Base-by-base conservation (phyloP, 345 rosid genomes). In the Linum trigynum region DNA sequence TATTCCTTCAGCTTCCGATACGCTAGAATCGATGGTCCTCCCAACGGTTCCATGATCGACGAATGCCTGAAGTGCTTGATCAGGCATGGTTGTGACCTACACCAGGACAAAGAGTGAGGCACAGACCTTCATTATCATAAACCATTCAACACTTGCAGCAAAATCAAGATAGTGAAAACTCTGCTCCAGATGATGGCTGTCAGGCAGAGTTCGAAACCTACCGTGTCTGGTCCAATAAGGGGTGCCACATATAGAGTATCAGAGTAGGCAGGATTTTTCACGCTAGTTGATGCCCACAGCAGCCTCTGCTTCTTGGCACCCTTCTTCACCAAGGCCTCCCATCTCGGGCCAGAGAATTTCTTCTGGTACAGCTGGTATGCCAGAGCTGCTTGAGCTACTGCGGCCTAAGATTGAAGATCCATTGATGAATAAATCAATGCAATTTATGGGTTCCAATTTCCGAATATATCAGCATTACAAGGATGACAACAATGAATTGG, bases 1-100 rank as follows among this genome's bases (percentile, higher is more conserved):
- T 15, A 88, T 74, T n/a, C 95, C 96, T 84, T 90, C 95, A 0
- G 97, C 97, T 71, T 94, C 97, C 0, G 96, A 88, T 8, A 88
- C 83, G 50, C 86, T 86, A 0, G 87, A 73, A 67, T 94, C 99
- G n/a, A 94, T 94, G 9, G 99, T 90, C 80, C 99, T 86, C 57
- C 81, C 82, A 56, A 84, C 97, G 0, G 55, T 69, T 67, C 99
- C 99, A 37, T 94, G 99, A 57, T 94, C 95, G 3, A 85, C 11
- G 45, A 90, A 88, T 51, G 97, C 97, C 79, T 84, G 92, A 69
- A 94, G 86, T 38, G 97, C 97, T 80, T 94, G 99, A 81, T 94
- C 99, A 0, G 99, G 99, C 99, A 94, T 94, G 43, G 99, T 90
- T 57, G 97, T 90, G 40, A 94, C 97, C 99, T 94, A 76, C 17